Evolutionary conservation across 257 asterid genomes (phyloP), one percentile per base, ranked within the genome.

Genomic region (Fraxinus anomala): DNA sequence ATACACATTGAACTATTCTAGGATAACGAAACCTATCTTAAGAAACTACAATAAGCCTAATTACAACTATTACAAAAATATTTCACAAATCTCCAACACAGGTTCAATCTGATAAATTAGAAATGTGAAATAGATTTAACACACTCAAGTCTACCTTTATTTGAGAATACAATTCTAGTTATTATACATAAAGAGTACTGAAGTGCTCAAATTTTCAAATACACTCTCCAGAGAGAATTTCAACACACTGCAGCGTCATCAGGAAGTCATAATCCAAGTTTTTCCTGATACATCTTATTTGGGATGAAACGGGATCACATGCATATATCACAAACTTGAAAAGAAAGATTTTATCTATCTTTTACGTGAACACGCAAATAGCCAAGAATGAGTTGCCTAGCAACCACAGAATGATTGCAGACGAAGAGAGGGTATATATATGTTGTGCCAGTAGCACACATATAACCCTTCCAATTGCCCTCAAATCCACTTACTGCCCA

Each of bases 311-410:
- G 4, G 10, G 21, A 63, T 24, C 69, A 63, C 3, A 56, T 2
- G 11, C 66, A 5, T 26, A 24, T 11, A 63, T 63, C 34, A 63
- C 69, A 63, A 23, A 24, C 69, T 63, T 5, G 9, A 6, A 56
- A n/a, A 56, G 28, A 19, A 6, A 21, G 66, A 56, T n/a, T 56
- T 47, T 47, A 16, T 4, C n/a, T 47, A 16, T 14, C 24, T 21
- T 59, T 56, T 59, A n/a, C 24, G 67, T 21, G 26, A 59, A 59
- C 30, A n/a, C 10, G 26, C 1, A n/a, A 79, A 40, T 82, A 92
- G 97, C 97, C 97, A 92, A 90, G 96, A 83, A 92, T 90, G 96
- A 86, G 42, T 85, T 89, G 92, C 94, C 96, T 74, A 63, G 69
- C 69, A 63, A 63, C 69, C 69, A 59, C 67, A 81, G 85, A 77